phyloP scores from a whole-genome alignment of 2,329 filamentous ascomycete genomes.

The Scytalidium lignicola region DNA sequence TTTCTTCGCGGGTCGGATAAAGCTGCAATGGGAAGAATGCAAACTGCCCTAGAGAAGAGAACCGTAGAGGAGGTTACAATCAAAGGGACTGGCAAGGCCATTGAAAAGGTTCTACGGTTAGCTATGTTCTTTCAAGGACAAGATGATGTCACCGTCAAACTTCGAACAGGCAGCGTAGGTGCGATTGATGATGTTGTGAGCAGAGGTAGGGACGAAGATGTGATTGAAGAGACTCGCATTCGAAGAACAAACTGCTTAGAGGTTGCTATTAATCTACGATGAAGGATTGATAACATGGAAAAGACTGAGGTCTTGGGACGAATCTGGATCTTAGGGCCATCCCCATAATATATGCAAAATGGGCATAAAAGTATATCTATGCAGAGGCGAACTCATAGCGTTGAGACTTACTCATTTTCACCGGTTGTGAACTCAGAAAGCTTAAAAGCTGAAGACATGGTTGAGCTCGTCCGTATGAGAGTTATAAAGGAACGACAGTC shows the following conservation, averaged over 20 bases:
- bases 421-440: too few relatives aligned
- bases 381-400: too few relatives aligned
- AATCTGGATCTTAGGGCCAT: too few relatives aligned
- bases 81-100: slow-evolving; percentile 27
- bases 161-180: slow-evolving; percentile 27
- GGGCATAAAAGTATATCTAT: too few relatives aligned
- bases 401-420: too few relatives aligned
- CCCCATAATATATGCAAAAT: too few relatives aligned
- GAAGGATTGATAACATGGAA: slow-evolving; percentile 6
- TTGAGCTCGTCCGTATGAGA: too few relatives aligned
- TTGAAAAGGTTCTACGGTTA: slow-evolving; percentile 23
- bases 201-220: slow-evolving; percentile 4
- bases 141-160: slow-evolving; percentile 19
- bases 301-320: too few relatives aligned
- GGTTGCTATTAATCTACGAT: slow-evolving; percentile 19
- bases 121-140: slow-evolving; percentile 22
- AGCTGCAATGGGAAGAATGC: not conserved
- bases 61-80: slow-evolving; percentile 22
- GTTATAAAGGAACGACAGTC: too few relatives aligned
- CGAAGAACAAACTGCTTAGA: slow-evolving; percentile 26
- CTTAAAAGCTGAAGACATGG: too few relatives aligned
- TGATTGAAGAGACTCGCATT: slow-evolving; percentile 14
- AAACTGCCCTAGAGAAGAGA: not conserved
- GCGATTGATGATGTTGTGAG: slow-evolving; percentile 28
- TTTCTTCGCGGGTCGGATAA: not conserved